A percentile compares a stretch with the other conserved stretches of the same genome.
Evolutionary conservation across 192 early-diverging fungal genomes (phyloP).

Genomic region (Allomyces macrogynus): DNA sequence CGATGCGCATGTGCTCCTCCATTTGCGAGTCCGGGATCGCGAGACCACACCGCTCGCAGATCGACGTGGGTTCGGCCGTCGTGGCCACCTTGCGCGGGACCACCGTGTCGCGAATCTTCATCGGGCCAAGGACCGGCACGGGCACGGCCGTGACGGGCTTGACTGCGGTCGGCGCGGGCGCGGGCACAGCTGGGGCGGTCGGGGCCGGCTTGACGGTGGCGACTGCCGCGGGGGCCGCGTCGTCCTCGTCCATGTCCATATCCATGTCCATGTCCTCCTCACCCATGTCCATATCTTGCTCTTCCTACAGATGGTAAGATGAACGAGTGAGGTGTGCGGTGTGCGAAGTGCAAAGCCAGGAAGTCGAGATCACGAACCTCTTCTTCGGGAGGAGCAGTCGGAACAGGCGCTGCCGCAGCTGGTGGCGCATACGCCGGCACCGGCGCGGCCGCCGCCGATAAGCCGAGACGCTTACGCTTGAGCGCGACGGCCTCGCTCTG

Average conservation of each 20-base stretch:
- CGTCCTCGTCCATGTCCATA: conserved; percentile 48
- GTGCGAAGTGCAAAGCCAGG: no score
- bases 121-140: conserved; percentile 15
- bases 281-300: conserved; percentile 8
- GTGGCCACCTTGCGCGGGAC: conserved; percentile 20
- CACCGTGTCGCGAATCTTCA: conserved; percentile 54
- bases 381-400: neutral
- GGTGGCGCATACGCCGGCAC: neutral
- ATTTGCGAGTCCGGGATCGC: conserved; percentile 67
- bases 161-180: conserved; percentile 19
- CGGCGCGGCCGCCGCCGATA: neutral
- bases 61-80: conserved; percentile 25
- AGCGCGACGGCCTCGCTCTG: conserved; percentile 70
- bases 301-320: neutral
- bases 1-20: conserved; percentile 84
- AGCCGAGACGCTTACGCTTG: conserved; percentile 27
- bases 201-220: neutral
- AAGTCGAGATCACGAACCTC: no score
- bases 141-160: neutral
- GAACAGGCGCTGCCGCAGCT: neutral
- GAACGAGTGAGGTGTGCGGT: no score
- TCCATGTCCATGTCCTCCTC: conserved; percentile 37
- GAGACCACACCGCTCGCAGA: conserved; percentile 73
- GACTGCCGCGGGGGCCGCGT: conserved; percentile 14
- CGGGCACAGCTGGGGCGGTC: conserved; percentile 5